Evolutionary conservation across 495 filamentous ascomycete species (phyloP).

Genomic region (Xylaria palmicola): DNA sequence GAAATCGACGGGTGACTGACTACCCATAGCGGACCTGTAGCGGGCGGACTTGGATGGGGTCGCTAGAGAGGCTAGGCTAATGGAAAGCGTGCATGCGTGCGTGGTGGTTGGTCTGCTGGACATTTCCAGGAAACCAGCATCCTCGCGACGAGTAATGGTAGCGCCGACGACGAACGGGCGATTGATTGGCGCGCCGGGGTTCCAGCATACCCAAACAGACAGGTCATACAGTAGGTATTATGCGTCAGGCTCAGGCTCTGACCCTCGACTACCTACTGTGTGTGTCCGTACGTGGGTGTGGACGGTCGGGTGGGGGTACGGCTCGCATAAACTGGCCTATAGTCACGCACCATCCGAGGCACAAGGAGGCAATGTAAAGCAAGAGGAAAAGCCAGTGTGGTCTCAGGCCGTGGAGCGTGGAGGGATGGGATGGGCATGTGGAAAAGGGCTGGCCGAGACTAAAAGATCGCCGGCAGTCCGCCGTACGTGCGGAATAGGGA

Average conservation of each 20-base stretch:
- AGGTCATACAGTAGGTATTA: neutral
- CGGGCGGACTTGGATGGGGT: too few relatives aligned
- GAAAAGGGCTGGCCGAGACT: constrained; percentile 5
- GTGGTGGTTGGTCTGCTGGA: constrained; percentile 23
- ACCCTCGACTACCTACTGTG: neutral
- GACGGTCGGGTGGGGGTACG: neutral
- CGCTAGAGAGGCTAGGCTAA: neutral
- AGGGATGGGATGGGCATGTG: too few relatives aligned
- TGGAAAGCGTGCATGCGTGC: constrained; percentile 18
- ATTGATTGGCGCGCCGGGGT: neutral
- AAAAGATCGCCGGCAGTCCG: constrained; percentile 1
- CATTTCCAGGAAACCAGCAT: constrained; percentile 13
- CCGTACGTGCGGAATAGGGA: neutral
- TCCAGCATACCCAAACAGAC: neutral
- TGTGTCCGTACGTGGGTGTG: too few relatives aligned
- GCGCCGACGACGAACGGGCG: neutral
- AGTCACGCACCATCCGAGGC: constrained; percentile 6
- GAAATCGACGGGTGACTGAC: neutral
- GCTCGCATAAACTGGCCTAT: constrained; percentile 15
- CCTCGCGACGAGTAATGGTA: neutral
- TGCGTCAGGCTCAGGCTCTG: neutral
- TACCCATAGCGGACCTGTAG: neutral
- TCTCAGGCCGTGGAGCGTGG: constrained; percentile 3
- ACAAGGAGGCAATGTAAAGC: neutral
- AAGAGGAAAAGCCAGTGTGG: neutral